Percentiles rank a stretch among this genome's conserved stretches.
Conservation (phyloP, 2,329 filamentous ascomycete genomes). For the Cordyceps pruinosa region DNA sequence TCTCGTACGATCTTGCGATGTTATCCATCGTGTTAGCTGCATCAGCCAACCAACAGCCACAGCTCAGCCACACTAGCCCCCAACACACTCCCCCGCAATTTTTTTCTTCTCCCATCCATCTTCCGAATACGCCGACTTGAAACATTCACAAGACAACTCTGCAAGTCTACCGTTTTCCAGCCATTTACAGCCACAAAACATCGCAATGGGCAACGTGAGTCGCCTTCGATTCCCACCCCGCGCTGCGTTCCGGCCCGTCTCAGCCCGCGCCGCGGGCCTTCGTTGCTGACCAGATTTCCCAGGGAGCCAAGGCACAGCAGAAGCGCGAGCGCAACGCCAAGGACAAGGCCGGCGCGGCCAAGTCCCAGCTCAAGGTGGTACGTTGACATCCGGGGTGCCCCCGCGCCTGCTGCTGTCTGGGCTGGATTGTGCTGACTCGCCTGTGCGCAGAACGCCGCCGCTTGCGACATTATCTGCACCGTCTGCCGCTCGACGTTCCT, state of each 20-base stretch:
- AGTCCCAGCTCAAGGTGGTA: constrained; percentile 64
- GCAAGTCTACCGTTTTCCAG: neutral
- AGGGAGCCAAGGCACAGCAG: constrained; percentile 61
- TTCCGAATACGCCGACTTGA: neutral
- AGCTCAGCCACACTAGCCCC: neutral
- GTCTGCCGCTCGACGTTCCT: constrained; percentile 74
- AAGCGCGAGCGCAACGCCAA: constrained; percentile 68
- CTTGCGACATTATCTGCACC: constrained; percentile 70
- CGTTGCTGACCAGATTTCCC: neutral
- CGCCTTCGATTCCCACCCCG: neutral
- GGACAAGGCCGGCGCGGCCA: constrained; percentile 48
- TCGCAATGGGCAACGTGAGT: constrained; percentile 15
- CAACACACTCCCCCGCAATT: constrained; percentile 7
- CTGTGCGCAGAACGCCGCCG: constrained; percentile 55
- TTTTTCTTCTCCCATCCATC: neutral
- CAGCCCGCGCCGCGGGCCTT: neutral
- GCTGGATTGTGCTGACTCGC: too few species aligned
- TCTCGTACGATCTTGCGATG: too few species aligned
- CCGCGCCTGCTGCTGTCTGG: too few species aligned
- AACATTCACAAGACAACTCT: neutral
- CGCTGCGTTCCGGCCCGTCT: neutral
- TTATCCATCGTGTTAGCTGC: neutral
- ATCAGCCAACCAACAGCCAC: constrained; percentile 7
- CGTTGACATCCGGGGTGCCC: constrained; percentile 22
- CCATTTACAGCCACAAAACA: neutral